Base-by-base conservation (phyloP, 345 rosid species). In the Boechera retrofracta region DNA sequence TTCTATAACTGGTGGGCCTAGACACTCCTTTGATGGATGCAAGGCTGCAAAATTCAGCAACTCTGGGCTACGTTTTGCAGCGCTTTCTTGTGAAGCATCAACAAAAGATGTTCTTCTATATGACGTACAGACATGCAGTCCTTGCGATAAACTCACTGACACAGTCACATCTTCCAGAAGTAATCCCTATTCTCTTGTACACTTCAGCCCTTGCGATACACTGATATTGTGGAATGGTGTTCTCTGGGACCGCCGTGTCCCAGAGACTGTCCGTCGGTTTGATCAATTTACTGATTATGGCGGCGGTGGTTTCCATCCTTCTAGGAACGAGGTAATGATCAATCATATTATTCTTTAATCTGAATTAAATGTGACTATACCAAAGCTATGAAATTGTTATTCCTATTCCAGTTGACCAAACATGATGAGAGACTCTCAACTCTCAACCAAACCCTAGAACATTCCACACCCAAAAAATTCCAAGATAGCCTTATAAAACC, bases 241-340 rank as follows among this genome's bases (percentile, higher is more conserved):
- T 48, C 77, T 95, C 53, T 95, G 98, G 98, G 99, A 92, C 55
- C 82, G 81, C 39, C 87, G 99, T 64, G 80, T 52, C 68, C 82
- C 90, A 60, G 87, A 77, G 11, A 84, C 84, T 39, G 81, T 89
- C 42, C 82, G 80, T 61, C 92, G 93, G 32, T 92, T 95, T 73
- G 99, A 95, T 80, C 98, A 92, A 74, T 92, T 91, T 73, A 83
- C 96, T 1, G 98, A 95, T 83, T 88, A 91, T 81, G 99, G 99
- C 3, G 99, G 99, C 10, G 98, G 99, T 60, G 99, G 98, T 41
- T 95, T 89, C 78, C 99, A 92, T 86, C 99, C 99, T 82, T 91
- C 98, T 78, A 89, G 97, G 70, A 92, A 88, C 74, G 99, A 95
- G 98, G 99, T 95, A 90, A 60, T 56, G 51, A 64, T n/a, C n/a